Evolutionary conservation across 495 filamentous ascomycete genomes (phyloP).

Genomic region (Penicillium egyptiacum): DNA sequence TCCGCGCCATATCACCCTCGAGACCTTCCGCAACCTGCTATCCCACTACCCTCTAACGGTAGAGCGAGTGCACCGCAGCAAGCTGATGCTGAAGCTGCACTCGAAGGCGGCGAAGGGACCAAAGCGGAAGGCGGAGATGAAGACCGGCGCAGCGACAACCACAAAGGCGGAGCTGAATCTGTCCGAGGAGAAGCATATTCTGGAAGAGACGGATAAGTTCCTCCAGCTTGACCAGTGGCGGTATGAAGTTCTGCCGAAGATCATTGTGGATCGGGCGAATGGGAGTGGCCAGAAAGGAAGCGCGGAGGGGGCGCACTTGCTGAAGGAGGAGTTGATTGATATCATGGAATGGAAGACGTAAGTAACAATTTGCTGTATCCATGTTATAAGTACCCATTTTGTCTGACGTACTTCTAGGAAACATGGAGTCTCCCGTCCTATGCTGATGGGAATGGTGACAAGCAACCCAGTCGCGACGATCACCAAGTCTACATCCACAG

Average conservation of each 20-base stretch:
- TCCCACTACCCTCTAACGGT: constrained; percentile 34
- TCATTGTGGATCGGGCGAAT: constrained; percentile 16
- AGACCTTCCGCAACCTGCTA: constrained; percentile 36
- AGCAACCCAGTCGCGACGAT: constrained; percentile 53
- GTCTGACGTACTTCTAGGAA: constrained; percentile 32
- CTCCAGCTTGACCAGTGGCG: constrained; percentile 36
- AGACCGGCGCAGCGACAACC: background rate
- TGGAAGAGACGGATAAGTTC: constrained; percentile 25
- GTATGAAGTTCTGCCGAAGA: constrained; percentile 32
- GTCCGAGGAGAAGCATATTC: constrained; percentile 17
- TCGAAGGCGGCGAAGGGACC: constrained; percentile 21
- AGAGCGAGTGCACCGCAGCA: constrained; percentile 27
- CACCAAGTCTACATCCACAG: constrained; percentile 45
- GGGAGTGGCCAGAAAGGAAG: background rate
- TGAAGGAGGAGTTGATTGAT: constrained; percentile 34
- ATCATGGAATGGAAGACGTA: constrained; percentile 82
- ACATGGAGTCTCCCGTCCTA: constrained; percentile 71
- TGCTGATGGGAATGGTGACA: constrained; percentile 62
- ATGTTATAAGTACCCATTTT: background rate
- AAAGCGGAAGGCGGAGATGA: constrained; percentile 16
- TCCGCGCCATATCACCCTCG: constrained; percentile 30
- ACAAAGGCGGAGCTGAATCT: constrained; percentile 16
- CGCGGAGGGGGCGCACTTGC: constrained; percentile 17
- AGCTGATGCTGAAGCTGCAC: constrained; percentile 22
- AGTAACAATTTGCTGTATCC: constrained; percentile 25